phyloP scores from a whole-genome alignment of 2,329 filamentous ascomycete genomes.

The Endothia cerciana region DNA sequence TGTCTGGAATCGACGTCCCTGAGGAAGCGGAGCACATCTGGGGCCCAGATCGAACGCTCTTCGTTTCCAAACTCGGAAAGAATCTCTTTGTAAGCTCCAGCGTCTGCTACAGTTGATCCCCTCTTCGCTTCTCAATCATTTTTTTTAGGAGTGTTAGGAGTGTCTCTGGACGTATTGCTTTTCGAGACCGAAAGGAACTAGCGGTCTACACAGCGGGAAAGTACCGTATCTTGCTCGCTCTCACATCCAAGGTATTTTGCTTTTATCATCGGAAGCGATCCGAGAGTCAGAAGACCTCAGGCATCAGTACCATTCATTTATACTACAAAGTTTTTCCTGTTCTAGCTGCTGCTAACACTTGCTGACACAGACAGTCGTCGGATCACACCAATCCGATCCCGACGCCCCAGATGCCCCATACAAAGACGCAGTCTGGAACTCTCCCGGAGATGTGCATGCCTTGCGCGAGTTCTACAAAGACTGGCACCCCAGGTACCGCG shows the following conservation, averaged over 20 bases:
- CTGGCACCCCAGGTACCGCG: constrained; percentile 47
- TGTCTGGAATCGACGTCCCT: constrained; percentile 45
- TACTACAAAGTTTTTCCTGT: background rate
- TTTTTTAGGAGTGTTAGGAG: background rate
- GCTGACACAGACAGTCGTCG: constrained; percentile 42
- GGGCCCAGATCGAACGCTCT: constrained; percentile 47
- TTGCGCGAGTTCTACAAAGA: constrained; percentile 44
- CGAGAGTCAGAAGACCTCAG: background rate
- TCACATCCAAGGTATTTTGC: background rate
- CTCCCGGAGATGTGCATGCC: constrained; percentile 40
- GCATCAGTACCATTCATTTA: background rate
- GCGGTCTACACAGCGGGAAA: background rate
- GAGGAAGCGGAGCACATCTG: constrained; percentile 50
- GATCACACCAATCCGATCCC: constrained; percentile 44
- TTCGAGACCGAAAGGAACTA: background rate
- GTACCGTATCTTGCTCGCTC: background rate
- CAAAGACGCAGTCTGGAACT: constrained; percentile 43
- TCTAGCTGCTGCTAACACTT: background rate
- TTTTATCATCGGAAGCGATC: background rate
- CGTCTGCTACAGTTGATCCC: background rate
- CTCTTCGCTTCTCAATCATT: background rate
- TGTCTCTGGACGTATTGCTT: background rate
- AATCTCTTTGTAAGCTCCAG: constrained; percentile 38
- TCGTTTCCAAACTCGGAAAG: constrained; percentile 46
- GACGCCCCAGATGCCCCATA: constrained; percentile 38